Percentiles rank a stretch among this genome's conserved stretches.
phyloP scores from a whole-genome alignment of 1,284 basidiomycete genomes.

The Sutorius eximius region DNA sequence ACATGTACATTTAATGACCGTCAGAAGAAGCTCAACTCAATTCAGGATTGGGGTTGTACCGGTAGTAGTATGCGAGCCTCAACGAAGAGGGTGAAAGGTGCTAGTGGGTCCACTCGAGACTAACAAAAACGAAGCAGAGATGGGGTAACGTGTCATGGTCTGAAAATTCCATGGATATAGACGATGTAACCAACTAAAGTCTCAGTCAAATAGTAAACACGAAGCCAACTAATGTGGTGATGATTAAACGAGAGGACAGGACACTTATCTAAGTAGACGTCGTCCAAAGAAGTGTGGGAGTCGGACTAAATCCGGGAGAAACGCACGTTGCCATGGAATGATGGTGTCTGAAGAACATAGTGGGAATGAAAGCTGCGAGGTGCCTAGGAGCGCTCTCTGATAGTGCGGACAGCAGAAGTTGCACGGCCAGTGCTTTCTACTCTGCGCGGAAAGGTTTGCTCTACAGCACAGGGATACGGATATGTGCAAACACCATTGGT shows the following conservation, averaged over 20 bases:
- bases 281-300: conserved; percentile 16
- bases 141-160: conserved; percentile 1
- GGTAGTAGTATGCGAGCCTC: background rate
- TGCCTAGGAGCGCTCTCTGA: background rate
- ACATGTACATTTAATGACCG: background rate
- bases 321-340: conserved; percentile 6
- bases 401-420: conserved; percentile 11
- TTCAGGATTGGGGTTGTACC: background rate
- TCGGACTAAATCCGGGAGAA: background rate
- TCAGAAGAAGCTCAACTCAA: conserved; percentile 5
- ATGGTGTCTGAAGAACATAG: conserved; percentile 4
- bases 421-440: conserved; percentile 13
- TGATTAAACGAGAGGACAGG: conserved; percentile 44
- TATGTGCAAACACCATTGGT: conserved; percentile 7
- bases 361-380: background rate
- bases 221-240: conserved; percentile 20
- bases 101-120: background rate
- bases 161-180: conserved; percentile 12
- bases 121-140: background rate
- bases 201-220: conserved; percentile 30
- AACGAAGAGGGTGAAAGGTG: background rate
- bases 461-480: conserved; percentile 6
- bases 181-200: conserved; percentile 10
- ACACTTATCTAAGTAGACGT: conserved; percentile 31
- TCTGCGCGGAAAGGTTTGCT: conserved; percentile 5